Evolutionary conservation across 768 basidiomycete genomes (phyloP).

Genomic region (Cystofilobasidium bisporidii): DNA sequence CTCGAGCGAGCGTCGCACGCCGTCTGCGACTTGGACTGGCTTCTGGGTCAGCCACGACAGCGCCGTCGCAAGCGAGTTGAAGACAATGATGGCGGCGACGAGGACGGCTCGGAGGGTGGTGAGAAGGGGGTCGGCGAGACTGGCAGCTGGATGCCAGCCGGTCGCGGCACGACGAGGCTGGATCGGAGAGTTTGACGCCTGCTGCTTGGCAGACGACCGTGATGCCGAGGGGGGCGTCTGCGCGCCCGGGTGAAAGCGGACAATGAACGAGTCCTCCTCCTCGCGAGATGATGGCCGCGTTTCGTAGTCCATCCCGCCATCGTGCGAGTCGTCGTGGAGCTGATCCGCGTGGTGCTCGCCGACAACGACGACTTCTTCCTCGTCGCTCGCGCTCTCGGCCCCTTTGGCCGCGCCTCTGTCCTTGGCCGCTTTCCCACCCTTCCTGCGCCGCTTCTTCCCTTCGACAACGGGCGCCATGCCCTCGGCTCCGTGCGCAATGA

Average conservation of each 20-base stretch:
- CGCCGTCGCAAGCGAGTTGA: background rate
- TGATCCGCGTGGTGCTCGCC: conserved; percentile 8
- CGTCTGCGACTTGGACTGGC: conserved; percentile 9
- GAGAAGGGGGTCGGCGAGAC: background rate
- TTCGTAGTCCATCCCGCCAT: background rate
- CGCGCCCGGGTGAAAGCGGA: conserved; percentile 1
- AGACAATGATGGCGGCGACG: conserved; percentile 8
- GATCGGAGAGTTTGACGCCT: background rate
- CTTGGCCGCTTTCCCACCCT: conserved; percentile 33
- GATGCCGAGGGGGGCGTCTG: background rate
- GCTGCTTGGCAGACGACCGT: background rate
- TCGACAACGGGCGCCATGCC: conserved; percentile 29
- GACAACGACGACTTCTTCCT: conserved; percentile 24
- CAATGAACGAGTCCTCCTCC: conserved; percentile 17
- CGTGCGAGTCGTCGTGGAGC: background rate
- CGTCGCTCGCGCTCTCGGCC: conserved; percentile 30
- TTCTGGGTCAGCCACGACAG: background rate
- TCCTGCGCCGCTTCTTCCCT: conserved; percentile 41
- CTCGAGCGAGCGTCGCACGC: background rate
- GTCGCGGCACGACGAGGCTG: background rate
- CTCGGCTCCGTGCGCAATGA: conserved; percentile 35
- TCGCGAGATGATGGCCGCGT: background rate
- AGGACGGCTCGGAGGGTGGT: conserved; percentile 5
- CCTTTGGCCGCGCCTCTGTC: conserved; percentile 29
- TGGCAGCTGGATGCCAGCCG: background rate